Percentiles rank a stretch among this genome's conserved stretches.
These are phyloP conservation scores for Camelina hispida DNA, from an alignment of 345 rosid species.

Conservation along the genomic window DNA sequence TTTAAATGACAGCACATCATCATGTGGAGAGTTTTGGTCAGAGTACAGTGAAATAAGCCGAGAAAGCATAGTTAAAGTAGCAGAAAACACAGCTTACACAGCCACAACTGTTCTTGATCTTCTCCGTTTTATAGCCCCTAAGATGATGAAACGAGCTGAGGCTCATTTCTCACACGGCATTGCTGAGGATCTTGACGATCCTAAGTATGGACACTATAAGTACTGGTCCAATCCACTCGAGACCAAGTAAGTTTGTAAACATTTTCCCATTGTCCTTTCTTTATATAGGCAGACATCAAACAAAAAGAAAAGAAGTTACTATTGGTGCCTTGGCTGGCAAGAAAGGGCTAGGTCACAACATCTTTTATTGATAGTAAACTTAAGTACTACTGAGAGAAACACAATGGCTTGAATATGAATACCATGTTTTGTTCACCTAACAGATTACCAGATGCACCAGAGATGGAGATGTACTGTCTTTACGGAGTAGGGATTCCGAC, in stretches of 20 bases:
- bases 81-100: constrained; percentile 64
- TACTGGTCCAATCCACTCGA: constrained; percentile 89
- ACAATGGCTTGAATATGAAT: background rate
- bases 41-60: constrained; percentile 66
- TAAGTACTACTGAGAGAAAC: background rate
- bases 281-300: background rate
- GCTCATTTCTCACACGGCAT: constrained; percentile 80
- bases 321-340: background rate
- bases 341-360: background rate
- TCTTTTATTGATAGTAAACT: background rate
- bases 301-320: too few species aligned
- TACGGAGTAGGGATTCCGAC: constrained; percentile 80
- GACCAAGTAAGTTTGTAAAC: constrained; percentile 53
- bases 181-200: constrained; percentile 70
- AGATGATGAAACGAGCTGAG: constrained; percentile 66
- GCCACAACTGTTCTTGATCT: constrained; percentile 54
- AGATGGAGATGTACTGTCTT: constrained; percentile 68
- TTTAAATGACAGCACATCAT: constrained; percentile 29
- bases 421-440: background rate
- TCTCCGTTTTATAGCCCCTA: constrained; percentile 66
- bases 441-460: constrained; percentile 76
- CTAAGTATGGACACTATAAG: constrained; percentile 61
- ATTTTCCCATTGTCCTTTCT: background rate
- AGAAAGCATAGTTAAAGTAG: constrained; percentile 51
- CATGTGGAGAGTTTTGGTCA: constrained; percentile 61